Percentiles rank a stretch among this genome's conserved stretches.
Evolutionary conservation across 2,329 filamentous ascomycete genomes (phyloP).

Genomic region (Phaeophleospora eucalypticola): DNA sequence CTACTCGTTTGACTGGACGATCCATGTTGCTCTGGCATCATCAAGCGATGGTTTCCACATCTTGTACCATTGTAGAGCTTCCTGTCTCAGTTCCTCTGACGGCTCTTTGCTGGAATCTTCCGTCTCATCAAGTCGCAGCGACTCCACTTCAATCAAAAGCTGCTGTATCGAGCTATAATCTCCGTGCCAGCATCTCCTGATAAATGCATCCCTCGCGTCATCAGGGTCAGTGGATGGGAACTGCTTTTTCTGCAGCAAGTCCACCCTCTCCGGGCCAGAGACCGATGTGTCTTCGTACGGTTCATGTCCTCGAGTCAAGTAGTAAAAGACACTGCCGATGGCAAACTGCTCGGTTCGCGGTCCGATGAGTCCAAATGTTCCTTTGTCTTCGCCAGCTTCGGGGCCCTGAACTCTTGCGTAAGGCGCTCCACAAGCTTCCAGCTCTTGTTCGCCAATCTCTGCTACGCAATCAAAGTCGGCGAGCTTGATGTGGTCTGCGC

Average conservation of each 20-base stretch:
- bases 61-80: not conserved
- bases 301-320: slow-evolving; percentile 1
- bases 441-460: slow-evolving; percentile 2
- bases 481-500: not conserved
- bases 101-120: not conserved
- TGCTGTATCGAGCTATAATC: slow-evolving; percentile 1
- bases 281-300: slow-evolving; percentile 2
- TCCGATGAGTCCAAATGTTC: slow-evolving; percentile 3
- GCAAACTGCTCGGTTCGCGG: slow-evolving; percentile 5
- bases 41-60: not conserved
- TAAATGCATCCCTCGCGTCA: slow-evolving; percentile 1
- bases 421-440: slow-evolving; percentile 2
- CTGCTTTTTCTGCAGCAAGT: slow-evolving; percentile 2
- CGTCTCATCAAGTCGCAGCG: not conserved
- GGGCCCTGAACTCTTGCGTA: slow-evolving; percentile 3
- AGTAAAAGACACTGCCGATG: slow-evolving; percentile 5
- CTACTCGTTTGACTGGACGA: too few relatives aligned
- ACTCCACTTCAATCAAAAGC: not conserved
- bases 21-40: too few relatives aligned
- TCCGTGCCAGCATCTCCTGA: slow-evolving; percentile 4
- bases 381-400: slow-evolving; percentile 1
- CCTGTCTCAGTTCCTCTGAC: not conserved
- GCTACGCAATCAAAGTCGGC: slow-evolving; percentile 5
- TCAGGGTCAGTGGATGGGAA: not conserved
- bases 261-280: slow-evolving; percentile 1